Base-by-base conservation (phyloP, 345 rosid genomes). In the Excoecaria agallocha region DNA sequence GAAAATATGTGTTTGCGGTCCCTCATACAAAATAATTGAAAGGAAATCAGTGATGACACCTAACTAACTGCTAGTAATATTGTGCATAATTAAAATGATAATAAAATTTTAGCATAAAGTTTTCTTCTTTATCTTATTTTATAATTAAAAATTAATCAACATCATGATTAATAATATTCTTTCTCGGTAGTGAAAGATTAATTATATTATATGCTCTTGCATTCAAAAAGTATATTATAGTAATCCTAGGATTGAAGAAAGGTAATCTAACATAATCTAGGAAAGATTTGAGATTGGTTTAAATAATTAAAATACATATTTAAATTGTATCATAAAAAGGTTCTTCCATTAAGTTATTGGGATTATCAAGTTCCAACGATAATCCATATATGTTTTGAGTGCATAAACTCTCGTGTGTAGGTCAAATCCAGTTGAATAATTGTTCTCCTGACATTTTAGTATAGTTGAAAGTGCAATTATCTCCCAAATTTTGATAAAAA, bases 241-340 rank as follows among this genome's bases (percentile, higher is more conserved):
- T 35, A 12, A 8, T 68, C 71, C 46, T 35, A 35, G 59, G 71
- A 35, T 68, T 30, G 12, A 50, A 68, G 59, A 50, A 35, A 68
- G 46, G 59, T 1, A 68, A 68, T 50, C 45, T 35, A 38, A 51
- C 12, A 25, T 30, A 68, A 68, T 50, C 46, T 20, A 68, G 45
- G 24, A 68, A 68, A 50, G 71, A 68, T 68, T 16, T 51, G 59
- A 51, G 71, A 68, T 30, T 50, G 45, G 71, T 55, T 68, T 35
- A 51, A 35, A 50, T 8, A 50, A 12, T 68, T 35, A 51, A 35
- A 50, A 16, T 68, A 12, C 51, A 46, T 45, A 45, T 6, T 59
- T 59, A 20, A 66, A 22, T 66, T 49, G 39, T 24, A 64, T 30
- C 37, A 19, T 3, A 17, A 46, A 66, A 16, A 17, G n/a, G 3